Conservation (phyloP, 805 yeast genomes). For the Maudiozyma pseudohumilis region DNA sequence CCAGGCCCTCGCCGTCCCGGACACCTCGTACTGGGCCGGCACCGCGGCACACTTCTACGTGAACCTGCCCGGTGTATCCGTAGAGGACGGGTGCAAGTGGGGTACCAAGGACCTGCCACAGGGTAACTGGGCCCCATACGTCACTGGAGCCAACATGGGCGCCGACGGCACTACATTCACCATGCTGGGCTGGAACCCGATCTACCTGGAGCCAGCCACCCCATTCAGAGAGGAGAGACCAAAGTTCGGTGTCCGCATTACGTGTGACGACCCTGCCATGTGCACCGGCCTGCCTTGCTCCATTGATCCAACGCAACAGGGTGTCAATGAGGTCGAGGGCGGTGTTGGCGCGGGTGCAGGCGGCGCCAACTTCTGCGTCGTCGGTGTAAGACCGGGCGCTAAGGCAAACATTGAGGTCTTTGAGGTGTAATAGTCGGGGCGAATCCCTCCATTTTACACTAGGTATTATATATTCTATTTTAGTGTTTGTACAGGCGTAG, state of each 20-base stretch:
- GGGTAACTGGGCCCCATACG: slow-evolving; percentile 93
- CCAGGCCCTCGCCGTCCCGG: slow-evolving; percentile 72
- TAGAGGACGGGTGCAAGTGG: slow-evolving; percentile 76
- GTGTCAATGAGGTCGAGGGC: slow-evolving; percentile 46
- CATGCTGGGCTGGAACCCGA: slow-evolving; percentile 88
- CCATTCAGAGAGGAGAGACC: slow-evolving; percentile 49
- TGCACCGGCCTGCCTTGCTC: slow-evolving; percentile 77
- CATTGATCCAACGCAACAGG: slow-evolving; percentile 60
- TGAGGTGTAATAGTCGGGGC: too few relatives aligned
- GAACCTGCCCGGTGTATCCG: slow-evolving; percentile 73
- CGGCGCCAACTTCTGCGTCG: slow-evolving; percentile 75
- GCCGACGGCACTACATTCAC: slow-evolving; percentile 58
- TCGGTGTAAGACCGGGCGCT: slow-evolving; percentile 57
- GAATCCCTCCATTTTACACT: too few relatives aligned
- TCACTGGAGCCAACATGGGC: slow-evolving; percentile 85
- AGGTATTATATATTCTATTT: too few relatives aligned
- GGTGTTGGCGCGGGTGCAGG: slow-evolving; percentile 41
- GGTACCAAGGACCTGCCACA: slow-evolving; percentile 56
- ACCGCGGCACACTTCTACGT: slow-evolving; percentile 83
- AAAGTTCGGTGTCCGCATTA: slow-evolving; percentile 58
- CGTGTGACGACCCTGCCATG: slow-evolving; percentile 57
- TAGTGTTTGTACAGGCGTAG: too few relatives aligned
- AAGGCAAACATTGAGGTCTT: slow-evolving; percentile 70
- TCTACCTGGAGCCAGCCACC: slow-evolving; percentile 44
- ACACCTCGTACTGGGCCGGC: slow-evolving; percentile 70